These are phyloP conservation scores for Cladosporium sp. DNA, from an alignment of 2,329 filamentous ascomycete species.

Conservation along the genomic window DNA sequence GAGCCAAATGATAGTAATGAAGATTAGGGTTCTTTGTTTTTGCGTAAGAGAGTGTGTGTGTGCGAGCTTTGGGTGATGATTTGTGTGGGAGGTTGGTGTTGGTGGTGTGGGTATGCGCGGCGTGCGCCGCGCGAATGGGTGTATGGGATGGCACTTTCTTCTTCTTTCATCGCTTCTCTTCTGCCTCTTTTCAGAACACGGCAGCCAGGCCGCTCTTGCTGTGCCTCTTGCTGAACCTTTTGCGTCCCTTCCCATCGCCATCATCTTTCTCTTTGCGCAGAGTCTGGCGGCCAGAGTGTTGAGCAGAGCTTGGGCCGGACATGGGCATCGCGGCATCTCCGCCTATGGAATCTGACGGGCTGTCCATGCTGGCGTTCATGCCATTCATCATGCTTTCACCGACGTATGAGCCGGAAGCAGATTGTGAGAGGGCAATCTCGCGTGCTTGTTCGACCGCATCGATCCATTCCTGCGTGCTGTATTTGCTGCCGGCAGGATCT, in stretches of 20 bases:
- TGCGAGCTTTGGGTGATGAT: neutral
- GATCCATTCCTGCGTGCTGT: constrained; percentile 86
- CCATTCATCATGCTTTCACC: constrained; percentile 46
- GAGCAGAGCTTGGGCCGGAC: constrained; percentile 26
- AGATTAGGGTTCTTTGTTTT: constrained; percentile 9
- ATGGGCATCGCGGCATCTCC: constrained; percentile 45
- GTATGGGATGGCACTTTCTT: neutral
- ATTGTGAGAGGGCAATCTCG: constrained; percentile 78
- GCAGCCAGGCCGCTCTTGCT: constrained; percentile 92
- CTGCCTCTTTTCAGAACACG: constrained; percentile 60
- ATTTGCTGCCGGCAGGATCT: constrained; percentile 63
- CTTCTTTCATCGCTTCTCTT: neutral
- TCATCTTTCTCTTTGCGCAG: constrained; percentile 47
- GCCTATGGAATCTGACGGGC: constrained; percentile 72
- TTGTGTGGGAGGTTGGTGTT: neutral
- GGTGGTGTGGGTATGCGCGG: neutral
- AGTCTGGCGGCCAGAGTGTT: constrained; percentile 32
- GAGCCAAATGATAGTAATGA: constrained; percentile 17
- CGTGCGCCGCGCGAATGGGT: neutral
- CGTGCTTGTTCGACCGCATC: constrained; percentile 83
- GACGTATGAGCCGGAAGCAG: constrained; percentile 64
- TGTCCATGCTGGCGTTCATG: constrained; percentile 62
- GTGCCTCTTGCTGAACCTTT: constrained; percentile 84
- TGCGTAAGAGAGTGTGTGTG: neutral
- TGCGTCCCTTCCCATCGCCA: constrained; percentile 54